Evolutionary conservation across 1,139 yeast genomes (phyloP).

Genomic region (Entelexis paramagnoliae): DNA sequence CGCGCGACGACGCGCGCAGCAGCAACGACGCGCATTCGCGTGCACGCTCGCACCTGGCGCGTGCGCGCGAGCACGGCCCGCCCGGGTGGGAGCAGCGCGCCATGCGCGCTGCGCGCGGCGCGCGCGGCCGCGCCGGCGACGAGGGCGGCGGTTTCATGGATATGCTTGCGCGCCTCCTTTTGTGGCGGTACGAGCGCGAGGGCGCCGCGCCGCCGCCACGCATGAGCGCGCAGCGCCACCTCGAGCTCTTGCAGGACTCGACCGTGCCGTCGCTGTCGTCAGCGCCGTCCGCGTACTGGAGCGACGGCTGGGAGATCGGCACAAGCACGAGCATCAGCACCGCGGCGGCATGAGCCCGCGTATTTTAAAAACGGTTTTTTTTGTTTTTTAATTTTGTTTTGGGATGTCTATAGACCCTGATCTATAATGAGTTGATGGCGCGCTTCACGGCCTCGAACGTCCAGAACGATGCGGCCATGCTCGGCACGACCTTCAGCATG

Average conservation of each 20-base stretch:
- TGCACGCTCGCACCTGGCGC: conserved; percentile 14
- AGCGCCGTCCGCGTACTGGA: conserved; percentile 12
- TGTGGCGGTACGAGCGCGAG: conserved; percentile 13
- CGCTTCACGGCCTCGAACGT: conserved; percentile 40
- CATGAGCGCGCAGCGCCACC: conserved; percentile 5
- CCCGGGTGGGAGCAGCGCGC: conserved; percentile 27
- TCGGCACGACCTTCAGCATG: conserved; percentile 80
- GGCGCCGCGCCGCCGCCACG: not conserved
- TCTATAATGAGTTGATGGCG: conserved; percentile 5
- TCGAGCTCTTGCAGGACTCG: conserved; percentile 12
- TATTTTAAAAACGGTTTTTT: too few relatives aligned
- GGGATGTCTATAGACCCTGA: not conserved
- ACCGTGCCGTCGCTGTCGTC: conserved; percentile 11
- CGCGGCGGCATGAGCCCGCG: too few relatives aligned
- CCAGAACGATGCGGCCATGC: conserved; percentile 76
- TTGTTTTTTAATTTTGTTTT: too few relatives aligned
- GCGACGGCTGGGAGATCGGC: conserved; percentile 14
- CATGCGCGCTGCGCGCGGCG: too few relatives aligned
- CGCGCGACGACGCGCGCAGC: not conserved
- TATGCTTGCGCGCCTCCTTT: conserved; percentile 7
- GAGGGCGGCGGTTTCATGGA: conserved; percentile 10
- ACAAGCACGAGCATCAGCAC: conserved; percentile 9
- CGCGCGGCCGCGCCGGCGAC: not conserved
- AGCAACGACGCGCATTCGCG: too few relatives aligned
- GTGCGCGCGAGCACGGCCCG: conserved; percentile 25